Conservation (phyloP, 2,329 filamentous ascomycete species). For the Hypomyces perniciosus region DNA sequence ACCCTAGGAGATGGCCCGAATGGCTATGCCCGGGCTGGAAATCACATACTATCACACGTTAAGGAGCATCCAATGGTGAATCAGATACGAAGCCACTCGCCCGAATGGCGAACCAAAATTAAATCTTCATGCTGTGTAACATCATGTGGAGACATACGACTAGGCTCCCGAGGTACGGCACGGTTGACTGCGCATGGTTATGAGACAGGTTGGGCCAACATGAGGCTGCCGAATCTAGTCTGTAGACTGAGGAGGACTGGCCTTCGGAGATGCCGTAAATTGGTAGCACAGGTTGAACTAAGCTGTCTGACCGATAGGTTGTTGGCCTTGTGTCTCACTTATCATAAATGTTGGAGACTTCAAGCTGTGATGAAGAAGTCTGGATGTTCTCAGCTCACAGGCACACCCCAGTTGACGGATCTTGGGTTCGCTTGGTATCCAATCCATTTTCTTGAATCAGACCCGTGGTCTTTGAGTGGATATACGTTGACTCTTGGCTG, state of each 20-base stretch:
- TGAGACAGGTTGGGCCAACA: constrained; percentile 6
- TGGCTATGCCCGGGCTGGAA: background rate
- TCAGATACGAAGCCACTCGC: constrained; percentile 15
- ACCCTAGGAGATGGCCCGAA: no score
- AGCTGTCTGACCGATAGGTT: background rate
- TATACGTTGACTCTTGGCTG: background rate
- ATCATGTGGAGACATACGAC: background rate
- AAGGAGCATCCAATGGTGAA: constrained; percentile 1
- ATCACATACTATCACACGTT: background rate
- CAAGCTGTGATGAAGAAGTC: background rate
- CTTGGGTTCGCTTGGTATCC: constrained; percentile 8
- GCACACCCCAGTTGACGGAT: background rate
- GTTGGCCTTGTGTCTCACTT: background rate
- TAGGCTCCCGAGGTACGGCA: background rate
- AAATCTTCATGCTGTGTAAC: constrained; percentile 1
- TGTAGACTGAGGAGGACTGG: background rate
- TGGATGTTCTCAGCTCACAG: background rate
- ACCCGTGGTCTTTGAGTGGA: background rate
- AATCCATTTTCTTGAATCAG: constrained; percentile 3
- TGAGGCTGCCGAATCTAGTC: constrained; percentile 1
- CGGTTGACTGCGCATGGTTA: background rate
- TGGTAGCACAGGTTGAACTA: background rate
- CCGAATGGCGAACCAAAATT: constrained; percentile 16
- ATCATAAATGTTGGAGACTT: background rate
- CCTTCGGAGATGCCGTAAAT: background rate